Percentiles rank a stretch among this genome's conserved stretches.
These are phyloP conservation scores for Beta vulgaris DNA, from an alignment of 148 eudicot genomes.

Conservation along the genomic window DNA sequence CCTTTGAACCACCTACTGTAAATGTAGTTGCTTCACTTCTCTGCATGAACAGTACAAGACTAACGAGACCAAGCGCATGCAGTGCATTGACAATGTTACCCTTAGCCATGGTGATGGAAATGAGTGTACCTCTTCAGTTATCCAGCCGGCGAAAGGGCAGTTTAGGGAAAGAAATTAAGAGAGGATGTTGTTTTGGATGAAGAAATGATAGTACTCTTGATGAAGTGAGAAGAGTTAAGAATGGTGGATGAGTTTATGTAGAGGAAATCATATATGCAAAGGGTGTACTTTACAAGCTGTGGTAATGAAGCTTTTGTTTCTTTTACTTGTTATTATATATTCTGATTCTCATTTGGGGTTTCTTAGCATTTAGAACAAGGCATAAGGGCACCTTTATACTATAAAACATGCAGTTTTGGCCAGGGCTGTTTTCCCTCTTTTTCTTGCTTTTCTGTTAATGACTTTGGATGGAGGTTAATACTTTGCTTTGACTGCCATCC, in stretches of 20 bases:
- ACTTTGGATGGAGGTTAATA: conserved; percentile 41
- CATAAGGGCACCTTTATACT: conserved; percentile 30
- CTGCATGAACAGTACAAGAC: conserved; percentile 42
- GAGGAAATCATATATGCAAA: conserved; percentile 18
- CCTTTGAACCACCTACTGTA: conserved; percentile 66
- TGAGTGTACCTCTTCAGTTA: not conserved
- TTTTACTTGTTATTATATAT: conserved; percentile 25
- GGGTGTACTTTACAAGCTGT: conserved; percentile 42
- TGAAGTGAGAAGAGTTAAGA: not conserved
- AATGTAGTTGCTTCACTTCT: conserved; percentile 50
- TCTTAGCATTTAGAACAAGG: conserved; percentile 60
- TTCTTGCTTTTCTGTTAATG: conserved; percentile 18
- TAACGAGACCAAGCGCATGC: conserved; percentile 36
- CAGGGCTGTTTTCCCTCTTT: conserved; percentile 1
- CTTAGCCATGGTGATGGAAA: conserved; percentile 4
- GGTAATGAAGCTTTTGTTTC: conserved; percentile 48
- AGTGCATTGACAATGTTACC: conserved; percentile 4
- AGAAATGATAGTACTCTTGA: not conserved
- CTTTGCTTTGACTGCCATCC: conserved; percentile 58
- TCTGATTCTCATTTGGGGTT: conserved; percentile 30
- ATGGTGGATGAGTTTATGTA: conserved; percentile 50
- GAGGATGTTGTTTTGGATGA: conserved; percentile 1
- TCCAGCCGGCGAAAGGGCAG: not conserved
- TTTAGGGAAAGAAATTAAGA: not conserved
- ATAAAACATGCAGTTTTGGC: not conserved